These are phyloP conservation scores for Kandelia obovata DNA, from an alignment of 345 rosid species.

Conservation along the genomic window DNA sequence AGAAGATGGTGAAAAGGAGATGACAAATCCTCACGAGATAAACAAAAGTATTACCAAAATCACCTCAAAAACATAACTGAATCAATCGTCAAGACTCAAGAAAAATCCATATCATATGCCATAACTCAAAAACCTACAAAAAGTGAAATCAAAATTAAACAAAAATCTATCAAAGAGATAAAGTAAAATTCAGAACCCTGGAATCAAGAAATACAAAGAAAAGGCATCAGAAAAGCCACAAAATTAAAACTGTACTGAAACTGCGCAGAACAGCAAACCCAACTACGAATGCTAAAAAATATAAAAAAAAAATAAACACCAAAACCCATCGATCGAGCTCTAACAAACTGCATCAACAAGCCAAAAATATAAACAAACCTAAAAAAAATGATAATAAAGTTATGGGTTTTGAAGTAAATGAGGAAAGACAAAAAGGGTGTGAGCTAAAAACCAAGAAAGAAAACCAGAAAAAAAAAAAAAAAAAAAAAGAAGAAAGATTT, in stretches of 20 bases:
- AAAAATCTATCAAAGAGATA: slow-evolving; percentile 6
- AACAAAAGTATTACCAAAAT: slow-evolving; percentile 8
- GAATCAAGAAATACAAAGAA: not conserved
- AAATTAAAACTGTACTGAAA: slow-evolving; percentile 13
- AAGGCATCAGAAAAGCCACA: slow-evolving; percentile 4
- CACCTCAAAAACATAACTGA: slow-evolving; percentile 12
- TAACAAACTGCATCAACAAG: slow-evolving; percentile 26
- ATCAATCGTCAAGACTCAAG: slow-evolving; percentile 8
- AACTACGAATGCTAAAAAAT: not conserved
- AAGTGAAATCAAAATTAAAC: slow-evolving; percentile 4
- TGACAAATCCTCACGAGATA: not conserved
- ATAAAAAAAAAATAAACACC: slow-evolving; percentile 13
- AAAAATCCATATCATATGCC: slow-evolving; percentile 17
- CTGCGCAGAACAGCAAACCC: slow-evolving; percentile 15
- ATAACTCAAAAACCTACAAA: slow-evolving; percentile 15
- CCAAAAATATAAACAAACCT: slow-evolving; percentile 5
- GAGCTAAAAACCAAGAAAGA: slow-evolving; percentile 17
- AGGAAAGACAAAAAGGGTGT: slow-evolving; percentile 14
- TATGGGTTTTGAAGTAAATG: slow-evolving; percentile 20
- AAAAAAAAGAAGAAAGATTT: not conserved
- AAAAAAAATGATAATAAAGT: not conserved
- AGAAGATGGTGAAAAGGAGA: not conserved
- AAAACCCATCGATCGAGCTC: slow-evolving; percentile 39
- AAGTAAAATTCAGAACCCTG: slow-evolving; percentile 24
- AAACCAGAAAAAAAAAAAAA: not conserved